Conservation (phyloP, 2,329 filamentous ascomycete genomes). For the Cytospora mali region DNA sequence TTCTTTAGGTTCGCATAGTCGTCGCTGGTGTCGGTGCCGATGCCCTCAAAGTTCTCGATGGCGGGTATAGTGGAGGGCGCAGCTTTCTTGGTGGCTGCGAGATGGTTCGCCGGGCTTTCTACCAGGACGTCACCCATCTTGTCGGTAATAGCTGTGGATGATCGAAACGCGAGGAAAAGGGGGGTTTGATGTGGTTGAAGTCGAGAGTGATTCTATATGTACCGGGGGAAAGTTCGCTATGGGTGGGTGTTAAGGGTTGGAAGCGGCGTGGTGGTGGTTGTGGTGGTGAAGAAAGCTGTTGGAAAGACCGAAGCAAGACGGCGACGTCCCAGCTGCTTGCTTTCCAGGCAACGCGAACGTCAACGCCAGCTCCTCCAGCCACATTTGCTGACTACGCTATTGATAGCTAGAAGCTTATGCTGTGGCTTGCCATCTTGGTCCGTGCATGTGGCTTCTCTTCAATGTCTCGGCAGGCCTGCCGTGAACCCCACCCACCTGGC, state of each 20-base stretch:
- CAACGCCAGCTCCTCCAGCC: conserved; percentile 26
- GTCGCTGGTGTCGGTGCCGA: conserved; percentile 78
- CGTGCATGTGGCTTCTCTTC: background rate
- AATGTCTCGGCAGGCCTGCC: conserved; percentile 3
- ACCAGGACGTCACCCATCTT: conserved; percentile 86
- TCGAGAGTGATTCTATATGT: background rate
- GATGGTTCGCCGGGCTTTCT: conserved; percentile 75
- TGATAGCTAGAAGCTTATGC: background rate
- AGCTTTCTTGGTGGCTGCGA: conserved; percentile 79
- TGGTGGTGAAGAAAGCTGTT: conserved; percentile 12
- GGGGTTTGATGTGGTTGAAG: background rate
- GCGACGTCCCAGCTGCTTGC: conserved; percentile 12
- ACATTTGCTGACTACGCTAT: conserved; percentile 19
- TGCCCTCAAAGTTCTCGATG: conserved; percentile 86
- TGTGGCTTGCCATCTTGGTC: conserved; percentile 7
- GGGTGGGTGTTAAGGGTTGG: conserved; percentile 10
- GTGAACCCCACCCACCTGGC: background rate
- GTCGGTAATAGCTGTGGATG: conserved; percentile 23
- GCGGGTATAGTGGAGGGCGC: conserved; percentile 81
- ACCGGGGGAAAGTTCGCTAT: background rate
- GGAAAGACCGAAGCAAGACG: conserved; percentile 8
- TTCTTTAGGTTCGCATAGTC: conserved; percentile 97
- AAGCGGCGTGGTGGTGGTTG: conserved; percentile 16
- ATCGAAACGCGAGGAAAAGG: background rate
- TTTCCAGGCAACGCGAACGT: conserved; percentile 28